Percentiles rank a stretch among this genome's conserved stretches.
Evolutionary conservation across 768 basidiomycete genomes (phyloP).

Genomic region (Sistotremastrum suecicum): DNA sequence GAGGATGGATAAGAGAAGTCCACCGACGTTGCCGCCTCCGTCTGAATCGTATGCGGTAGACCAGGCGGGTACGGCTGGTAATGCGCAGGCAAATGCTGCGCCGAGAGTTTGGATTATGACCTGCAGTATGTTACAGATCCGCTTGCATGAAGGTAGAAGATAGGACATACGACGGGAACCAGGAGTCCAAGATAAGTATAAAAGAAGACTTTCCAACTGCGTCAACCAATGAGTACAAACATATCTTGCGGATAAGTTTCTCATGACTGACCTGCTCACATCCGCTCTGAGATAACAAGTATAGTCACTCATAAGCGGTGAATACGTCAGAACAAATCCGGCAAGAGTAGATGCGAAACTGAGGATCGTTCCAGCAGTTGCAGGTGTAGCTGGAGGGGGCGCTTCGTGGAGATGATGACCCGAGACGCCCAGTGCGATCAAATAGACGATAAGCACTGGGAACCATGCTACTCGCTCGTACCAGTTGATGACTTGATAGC

Average conservation of each 20-base stretch:
- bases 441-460: conserved; percentile 58
- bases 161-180: conserved; percentile 38
- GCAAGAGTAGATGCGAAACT: conserved; percentile 58
- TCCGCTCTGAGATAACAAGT: conserved; percentile 51
- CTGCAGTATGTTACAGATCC: conserved; percentile 9
- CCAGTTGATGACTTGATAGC: conserved; percentile 48
- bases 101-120: conserved; percentile 41
- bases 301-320: conserved; percentile 55
- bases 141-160: conserved; percentile 10
- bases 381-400: conserved; percentile 31
- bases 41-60: conserved; percentile 29
- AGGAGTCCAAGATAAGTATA: conserved; percentile 56
- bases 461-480: conserved; percentile 70
- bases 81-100: conserved; percentile 48
- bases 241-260: too few relatives aligned
- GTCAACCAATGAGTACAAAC: conserved; percentile 4
- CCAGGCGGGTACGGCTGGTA: conserved; percentile 43
- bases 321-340: conserved; percentile 57
- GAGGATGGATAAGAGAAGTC: conserved; percentile 48
- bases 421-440: conserved; percentile 59
- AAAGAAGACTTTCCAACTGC: conserved; percentile 44
- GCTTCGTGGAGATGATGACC: conserved; percentile 49
- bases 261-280: conserved; percentile 35
- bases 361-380: conserved; percentile 39
- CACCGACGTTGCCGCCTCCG: conserved; percentile 38